Base-by-base conservation (phyloP, 441 rosid species). In the Pelargonium exstipulatum region DNA sequence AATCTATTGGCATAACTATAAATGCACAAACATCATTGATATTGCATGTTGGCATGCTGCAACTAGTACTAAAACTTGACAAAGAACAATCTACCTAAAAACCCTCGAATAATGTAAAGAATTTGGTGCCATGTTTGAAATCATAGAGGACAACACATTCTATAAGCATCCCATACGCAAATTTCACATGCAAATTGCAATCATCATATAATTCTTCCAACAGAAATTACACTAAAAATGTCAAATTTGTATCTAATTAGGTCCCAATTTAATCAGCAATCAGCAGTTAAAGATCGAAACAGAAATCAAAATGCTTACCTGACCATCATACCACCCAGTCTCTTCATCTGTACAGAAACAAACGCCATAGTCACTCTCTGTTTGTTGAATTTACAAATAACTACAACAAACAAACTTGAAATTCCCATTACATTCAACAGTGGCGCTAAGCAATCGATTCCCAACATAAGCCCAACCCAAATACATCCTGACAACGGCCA, bases 301-400 rank as follows among this genome's bases (percentile, higher is more conserved):
- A 17, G 17, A 49, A 14, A 51, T 51, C 2, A 1, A 35, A 42
- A 65, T 10, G 42, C 35, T 61, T 80, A 91, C 98, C 97, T 88
- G 96, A 67, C 98, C 97, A 79, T 94, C 98, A 48, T 89, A 94
- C 96, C 98, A 91, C 14, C 98, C 98, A 0, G 97, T 94, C 82
- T 94, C 97, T 82, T 94, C 98, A 80, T 94, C 95, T 91, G 85
- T 85, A 80, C 18, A 51, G 58, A 14, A 51, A 3, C 8, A 14
- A n/a, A 14, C 16, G 0, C 18, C 58, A 51, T 22, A 51, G 4
- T n/a, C 51, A 35, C 51, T 51, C 8, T 14, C 17, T 51, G 20
- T 4, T 51, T n/a, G 7, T 5, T n/a, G 8, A 51, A 51, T 16
- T 51, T 1, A 49, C 35, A 64, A 64, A 7, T 42, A 51, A 66